Base-by-base conservation (phyloP, 164 flowering plant genomes). In the Annona cherimola region DNA sequence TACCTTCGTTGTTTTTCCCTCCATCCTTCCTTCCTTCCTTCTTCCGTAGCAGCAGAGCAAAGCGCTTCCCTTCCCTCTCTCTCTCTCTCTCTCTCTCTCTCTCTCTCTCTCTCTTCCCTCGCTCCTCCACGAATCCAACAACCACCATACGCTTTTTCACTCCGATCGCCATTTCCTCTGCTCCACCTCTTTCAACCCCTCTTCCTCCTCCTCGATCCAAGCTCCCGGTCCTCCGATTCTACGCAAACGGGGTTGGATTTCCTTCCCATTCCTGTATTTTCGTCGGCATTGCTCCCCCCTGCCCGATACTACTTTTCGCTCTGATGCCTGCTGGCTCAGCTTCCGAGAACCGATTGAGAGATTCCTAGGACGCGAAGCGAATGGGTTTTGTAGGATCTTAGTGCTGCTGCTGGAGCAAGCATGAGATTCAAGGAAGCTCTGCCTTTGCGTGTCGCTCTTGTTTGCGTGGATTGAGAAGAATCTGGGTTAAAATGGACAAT, bases 331-430 rank as follows among this genome's bases (percentile, higher is more conserved):
- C 35, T 26, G 14, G 65, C 45, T 57, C 39, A 18, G 19, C 19
- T 44, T 75, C 18, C 2, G 26, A 44, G 45, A 39, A 11, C 20
- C 42, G 70, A 61, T n/a, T 61, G 6, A 42, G 44, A 40, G 40
- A 42, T 54, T 64, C 19, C 41, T 61, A 18, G 45, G 18, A 50
- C 67, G 57, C 19, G n/a, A 4, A 61, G 20, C 11, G 20, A 55
- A 63, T 54, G 57, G 40, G 50, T 41, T n/a, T 20, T 8, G 60
- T 68, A 63, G 72, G 78, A 67, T 61, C 71, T 71, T 26, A 26
- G 35, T 26, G 35, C 35, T 26, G 35, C 35, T 26, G 35, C 35
- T 26, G 3, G n/a, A 40, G 63, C 43, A 4, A 4, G 14, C 8
- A 35, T 18, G 20, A 62, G 3, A 26, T n/a, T 16, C 45, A 63